Base-by-base conservation (phyloP, 176 grass and related monocot genomes). In the Pontederia crassipes region DNA sequence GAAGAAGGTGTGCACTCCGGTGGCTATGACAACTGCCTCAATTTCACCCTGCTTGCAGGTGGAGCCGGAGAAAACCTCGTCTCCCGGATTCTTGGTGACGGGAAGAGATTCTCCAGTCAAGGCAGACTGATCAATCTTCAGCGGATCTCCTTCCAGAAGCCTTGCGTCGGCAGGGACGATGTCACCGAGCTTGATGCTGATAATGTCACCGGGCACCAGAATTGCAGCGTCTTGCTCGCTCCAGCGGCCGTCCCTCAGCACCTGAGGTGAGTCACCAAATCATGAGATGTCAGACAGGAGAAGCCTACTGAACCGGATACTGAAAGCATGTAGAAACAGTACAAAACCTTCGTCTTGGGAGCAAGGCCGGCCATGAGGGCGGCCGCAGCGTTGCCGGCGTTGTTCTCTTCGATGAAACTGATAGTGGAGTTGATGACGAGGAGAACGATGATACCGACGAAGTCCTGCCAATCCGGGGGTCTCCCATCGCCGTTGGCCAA, bases 391-490 rank as follows among this genome's bases (percentile, higher is more conserved):
- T 89, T 98, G 1, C 93, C 88, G 26, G 94, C 88, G 55, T 79
- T 98, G 52, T 60, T 73, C 77, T 98, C 94, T 68, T 98, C 94
- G 8, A 66, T 17, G 77, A 89, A 98, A 15, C 78, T 83, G 68
- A 98, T 98, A 61, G 79, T 86, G 4, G 94, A 92, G 72, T 98
- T 98, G 45, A 98, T 26, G 0, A 98, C 0, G 0, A 98, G 88
- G 9, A 98, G 79, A 16, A 51, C 85, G 8, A 98, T 63, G 52
- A 98, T 98, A 12, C 94, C 94, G 0, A 98, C 61, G 58, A 98
- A 98, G 75, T 98, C 94, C 65, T 98, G 88, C 94, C 94, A 98
- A 71, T 98, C 94, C 9, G 88, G 94, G 9, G 94, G 88, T 67
- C 75, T 60, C 11, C 74, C 74, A 17, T 29, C 74, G 8, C 87